A percentile compares a stretch with the other conserved stretches of the same genome.
These are phyloP conservation scores for Globisporangium yorkense DNA, from an alignment of 352 stramenopile species.

Conservation along the genomic window DNA sequence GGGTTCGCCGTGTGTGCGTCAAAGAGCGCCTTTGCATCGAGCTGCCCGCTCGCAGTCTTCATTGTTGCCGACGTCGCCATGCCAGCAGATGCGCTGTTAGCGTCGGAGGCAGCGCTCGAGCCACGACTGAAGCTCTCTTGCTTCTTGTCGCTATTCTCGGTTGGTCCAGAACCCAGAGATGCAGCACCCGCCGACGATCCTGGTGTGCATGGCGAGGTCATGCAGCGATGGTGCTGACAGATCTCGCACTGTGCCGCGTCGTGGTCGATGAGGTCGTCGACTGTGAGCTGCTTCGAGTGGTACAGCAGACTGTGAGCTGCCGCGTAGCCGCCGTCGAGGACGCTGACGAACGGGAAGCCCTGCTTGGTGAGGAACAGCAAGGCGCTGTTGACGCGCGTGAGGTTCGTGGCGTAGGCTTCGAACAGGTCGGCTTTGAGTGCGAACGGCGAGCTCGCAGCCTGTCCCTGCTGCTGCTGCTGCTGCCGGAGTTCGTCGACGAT, in stretches of 20 bases:
- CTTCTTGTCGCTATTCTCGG: slow-evolving; percentile 1
- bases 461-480: slow-evolving; percentile 14
- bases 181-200: background rate
- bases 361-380: slow-evolving; percentile 70
- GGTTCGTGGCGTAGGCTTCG: slow-evolving; percentile 58
- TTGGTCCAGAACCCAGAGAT: background rate
- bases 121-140: slow-evolving; percentile 4
- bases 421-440: slow-evolving; percentile 50
- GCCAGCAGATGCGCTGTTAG: background rate
- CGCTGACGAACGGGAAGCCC: slow-evolving; percentile 68
- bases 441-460: slow-evolving; percentile 32
- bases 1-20: slow-evolving; percentile 16
- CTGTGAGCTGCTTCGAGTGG: slow-evolving; percentile 41
- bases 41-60: slow-evolving; percentile 11
- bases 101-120: slow-evolving; percentile 2
- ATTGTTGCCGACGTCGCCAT: background rate
- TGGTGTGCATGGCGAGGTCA: background rate
- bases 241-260: slow-evolving; percentile 52
- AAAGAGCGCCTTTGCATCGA: slow-evolving; percentile 38
- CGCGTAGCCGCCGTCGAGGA: slow-evolving; percentile 68
- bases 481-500: slow-evolving; percentile 53
- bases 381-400: slow-evolving; percentile 57
- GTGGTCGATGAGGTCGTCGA: slow-evolving; percentile 72
- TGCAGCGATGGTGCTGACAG: slow-evolving; percentile 49
- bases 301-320: slow-evolving; percentile 49